Evolutionary conservation across 345 rosid genomes (phyloP).

Genomic region (Geranium brycei): DNA sequence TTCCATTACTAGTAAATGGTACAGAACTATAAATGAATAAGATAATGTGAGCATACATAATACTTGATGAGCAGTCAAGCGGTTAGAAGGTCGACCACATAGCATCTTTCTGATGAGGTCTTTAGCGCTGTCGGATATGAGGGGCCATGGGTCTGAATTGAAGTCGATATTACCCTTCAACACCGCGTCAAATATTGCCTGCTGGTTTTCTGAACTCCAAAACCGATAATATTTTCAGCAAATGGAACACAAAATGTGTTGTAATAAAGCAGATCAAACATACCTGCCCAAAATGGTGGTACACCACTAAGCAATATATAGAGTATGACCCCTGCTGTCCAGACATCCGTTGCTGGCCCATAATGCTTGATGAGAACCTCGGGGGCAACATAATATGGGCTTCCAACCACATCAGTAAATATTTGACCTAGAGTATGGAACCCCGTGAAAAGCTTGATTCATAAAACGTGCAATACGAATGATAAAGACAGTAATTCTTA

Average conservation of each 20-base stretch:
- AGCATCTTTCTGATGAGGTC: constrained; percentile 84
- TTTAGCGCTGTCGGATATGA: constrained; percentile 81
- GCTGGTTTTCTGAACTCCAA: too few species aligned
- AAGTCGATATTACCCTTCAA: constrained; percentile 41
- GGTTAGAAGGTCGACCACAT: constrained; percentile 56
- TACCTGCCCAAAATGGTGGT: constrained; percentile 99
- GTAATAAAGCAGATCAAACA: not conserved
- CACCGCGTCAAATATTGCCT: too few species aligned
- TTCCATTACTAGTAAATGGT: too few species aligned
- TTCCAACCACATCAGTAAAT: constrained; percentile 90
- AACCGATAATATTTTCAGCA: too few species aligned
- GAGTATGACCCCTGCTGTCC: constrained; percentile 97
- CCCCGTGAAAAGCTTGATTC: not conserved
- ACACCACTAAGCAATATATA: constrained; percentile 94
- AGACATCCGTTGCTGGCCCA: constrained; percentile 93
- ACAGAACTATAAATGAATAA: too few species aligned
- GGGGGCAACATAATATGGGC: constrained; percentile 95
- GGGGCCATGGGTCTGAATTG: constrained; percentile 91
- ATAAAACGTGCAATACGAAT: too few species aligned
- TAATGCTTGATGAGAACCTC: constrained; percentile 86
- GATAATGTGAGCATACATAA: constrained; percentile 45
- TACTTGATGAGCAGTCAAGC: constrained; percentile 91
- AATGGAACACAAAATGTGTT: too few species aligned
- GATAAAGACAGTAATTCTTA: not conserved
- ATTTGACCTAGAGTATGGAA: constrained; percentile 48